Conservation (phyloP, 768 basidiomycete genomes). For the Tylopilus rubrobrunneus region DNA sequence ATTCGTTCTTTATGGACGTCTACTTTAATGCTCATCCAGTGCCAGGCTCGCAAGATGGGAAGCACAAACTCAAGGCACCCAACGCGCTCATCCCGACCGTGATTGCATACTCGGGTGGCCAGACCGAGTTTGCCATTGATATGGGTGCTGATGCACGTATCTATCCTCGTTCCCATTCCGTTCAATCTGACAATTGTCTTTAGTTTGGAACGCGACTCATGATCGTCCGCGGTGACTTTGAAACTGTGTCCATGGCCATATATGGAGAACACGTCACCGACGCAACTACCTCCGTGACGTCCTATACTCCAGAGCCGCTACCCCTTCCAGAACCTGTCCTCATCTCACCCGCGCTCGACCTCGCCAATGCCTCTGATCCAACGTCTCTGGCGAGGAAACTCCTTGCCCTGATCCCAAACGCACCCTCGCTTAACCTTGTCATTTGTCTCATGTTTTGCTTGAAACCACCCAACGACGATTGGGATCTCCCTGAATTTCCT, state of each 20-base stretch:
- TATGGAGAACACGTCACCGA: constrained; percentile 56
- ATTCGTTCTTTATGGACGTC: constrained; percentile 68
- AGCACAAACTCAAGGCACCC: constrained; percentile 58
- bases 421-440: constrained; percentile 61
- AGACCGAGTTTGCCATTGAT: constrained; percentile 61
- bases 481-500: constrained; percentile 73
- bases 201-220: constrained; percentile 75
- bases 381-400: constrained; percentile 58
- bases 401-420: constrained; percentile 54
- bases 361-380: constrained; percentile 57
- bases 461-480: constrained; percentile 75
- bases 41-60: constrained; percentile 37
- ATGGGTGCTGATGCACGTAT: constrained; percentile 63
- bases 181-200: constrained; percentile 3
- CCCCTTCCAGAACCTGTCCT: constrained; percentile 33
- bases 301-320: constrained; percentile 42
- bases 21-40: constrained; percentile 71
- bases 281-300: constrained; percentile 27
- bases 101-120: constrained; percentile 68
- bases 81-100: constrained; percentile 72
- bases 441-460: constrained; percentile 76
- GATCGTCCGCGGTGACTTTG: constrained; percentile 76
- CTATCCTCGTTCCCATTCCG: neutral
- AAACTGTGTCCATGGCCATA: constrained; percentile 49
- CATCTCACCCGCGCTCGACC: constrained; percentile 54